Evolutionary conservation across 176 grass and related monocot genomes (phyloP).

Genomic region (maize (Zea mays)): Zm-B73-REFERENCE-NAM-5.0 NC_050098.1:201166001-201166500

Average conservation of each 20-base stretch:
- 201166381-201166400: background rate
- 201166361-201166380: background rate
- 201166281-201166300: background rate
- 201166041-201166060: background rate
- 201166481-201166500: too few species aligned
- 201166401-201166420: background rate
- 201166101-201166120: background rate
- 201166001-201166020: background rate
- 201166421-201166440: too few species aligned
- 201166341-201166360: too few species aligned
- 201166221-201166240: background rate
- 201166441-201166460: too few species aligned
- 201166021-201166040: background rate
- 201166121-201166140: background rate
- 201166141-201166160: background rate
- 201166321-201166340: too few species aligned
- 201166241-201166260: too few species aligned
- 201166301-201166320: background rate
- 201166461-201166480: too few species aligned
- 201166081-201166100: too few species aligned
- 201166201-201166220: constrained; percentile 5
- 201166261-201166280: background rate
- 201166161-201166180: background rate
- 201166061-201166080: too few species aligned
- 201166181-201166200: background rate